Base-by-base conservation (phyloP, 2,329 filamentous ascomycete species). In the Pseudogymnoascus sp. region DNA sequence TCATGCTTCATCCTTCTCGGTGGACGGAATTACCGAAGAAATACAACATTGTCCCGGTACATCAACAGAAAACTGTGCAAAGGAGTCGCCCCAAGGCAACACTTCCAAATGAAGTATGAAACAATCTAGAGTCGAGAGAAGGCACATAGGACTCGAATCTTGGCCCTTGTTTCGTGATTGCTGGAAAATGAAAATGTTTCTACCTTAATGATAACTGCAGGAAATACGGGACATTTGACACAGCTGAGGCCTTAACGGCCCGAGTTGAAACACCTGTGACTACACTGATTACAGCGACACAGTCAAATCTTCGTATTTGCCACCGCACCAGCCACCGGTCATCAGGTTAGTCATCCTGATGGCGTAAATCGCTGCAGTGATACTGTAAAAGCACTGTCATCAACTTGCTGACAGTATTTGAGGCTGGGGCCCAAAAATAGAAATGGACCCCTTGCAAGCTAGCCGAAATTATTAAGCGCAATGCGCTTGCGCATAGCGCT, bases 201-300 rank as follows among this genome's bases (percentile, higher is more conserved):
- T 36, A 56, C 50, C 28, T 56, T 34, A 34, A 56, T 56, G 50
- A 56, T 56, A 21, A 56, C 50, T 34, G 16, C 50, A 56, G 50
- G 16, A 36, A 56, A 56, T 56, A 21, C 28, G 16, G 16, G 28
- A 36, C 50, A 34, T 34, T 56, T 56, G 50, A 56, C 50, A 56
- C 50, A 56, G 50, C 50, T 56, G 50, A 56, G 34, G 50, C 50
- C 50, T 56, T 56, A 56, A 56, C 50, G 50, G 50, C 50, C 50
- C 50, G 50, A 56, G 50, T 56, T 56, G 50, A 56, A 36, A 56
- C 50, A 56, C 28, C 50, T 34, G 3, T 56, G 16, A 31, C 28
- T 11, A 56, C 18, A n/a, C 2, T 56, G 10, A 16, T n/a, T 11
- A 56, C 18, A 10, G 10, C 8, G 7, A 56, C 28, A 34, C 50